Percentiles rank a stretch among this genome's conserved stretches.
phyloP scores from a whole-genome alignment of 2,329 filamentous ascomycete species.

The Curvularia hawaiiensis region DNA sequence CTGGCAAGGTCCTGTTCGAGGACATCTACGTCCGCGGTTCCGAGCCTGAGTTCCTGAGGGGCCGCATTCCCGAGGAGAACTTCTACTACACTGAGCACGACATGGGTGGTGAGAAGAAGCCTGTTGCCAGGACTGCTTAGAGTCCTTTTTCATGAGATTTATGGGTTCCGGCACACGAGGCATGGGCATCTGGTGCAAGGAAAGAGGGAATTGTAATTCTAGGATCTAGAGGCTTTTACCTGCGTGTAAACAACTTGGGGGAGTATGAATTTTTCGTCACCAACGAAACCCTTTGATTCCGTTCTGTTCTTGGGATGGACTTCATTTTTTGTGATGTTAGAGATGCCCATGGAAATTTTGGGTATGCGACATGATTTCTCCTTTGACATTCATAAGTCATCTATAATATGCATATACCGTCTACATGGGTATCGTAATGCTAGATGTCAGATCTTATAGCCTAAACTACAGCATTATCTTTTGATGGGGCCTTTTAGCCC shows the following conservation, averaged over 20 bases:
- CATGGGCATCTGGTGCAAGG: constrained; percentile 1
- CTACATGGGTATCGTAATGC: background rate
- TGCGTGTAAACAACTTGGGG: constrained; percentile 20
- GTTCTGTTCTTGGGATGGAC: background rate
- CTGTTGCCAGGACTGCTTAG: constrained; percentile 43
- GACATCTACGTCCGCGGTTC: constrained; percentile 91
- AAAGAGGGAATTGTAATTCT: constrained; percentile 31
- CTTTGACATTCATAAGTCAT: background rate
- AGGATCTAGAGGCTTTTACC: constrained; percentile 26
- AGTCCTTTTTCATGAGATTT: constrained; percentile 6
- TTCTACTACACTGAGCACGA: constrained; percentile 68
- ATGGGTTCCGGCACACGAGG: background rate
- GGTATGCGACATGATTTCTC: background rate
- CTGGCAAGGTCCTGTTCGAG: constrained; percentile 85
- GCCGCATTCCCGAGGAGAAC: constrained; percentile 89
- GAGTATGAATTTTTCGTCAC: constrained; percentile 10
- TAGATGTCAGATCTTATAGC: background rate
- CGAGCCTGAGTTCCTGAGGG: constrained; percentile 87
- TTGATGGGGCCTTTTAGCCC: constrained; percentile 18
- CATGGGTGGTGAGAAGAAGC: constrained; percentile 43
- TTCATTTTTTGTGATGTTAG: background rate
- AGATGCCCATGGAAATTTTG: background rate
- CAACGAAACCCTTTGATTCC: constrained; percentile 5
- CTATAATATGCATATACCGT: background rate
- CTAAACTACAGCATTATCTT: background rate